phyloP scores from a whole-genome alignment of 2,329 filamentous ascomycete species.

The Cladophialophora immunda region DNA sequence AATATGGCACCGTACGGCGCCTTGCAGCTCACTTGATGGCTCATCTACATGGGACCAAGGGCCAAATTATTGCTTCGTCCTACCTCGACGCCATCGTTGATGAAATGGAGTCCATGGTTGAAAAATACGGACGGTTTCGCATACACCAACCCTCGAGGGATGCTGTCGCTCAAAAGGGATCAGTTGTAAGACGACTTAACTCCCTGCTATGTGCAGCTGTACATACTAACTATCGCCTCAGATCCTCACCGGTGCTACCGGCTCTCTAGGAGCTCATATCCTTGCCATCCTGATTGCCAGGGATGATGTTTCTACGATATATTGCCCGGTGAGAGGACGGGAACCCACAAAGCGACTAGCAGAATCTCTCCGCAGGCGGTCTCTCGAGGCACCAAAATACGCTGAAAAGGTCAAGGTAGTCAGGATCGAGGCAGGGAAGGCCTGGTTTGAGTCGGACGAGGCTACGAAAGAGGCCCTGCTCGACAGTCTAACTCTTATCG shows the following conservation, averaged over 20 bases:
- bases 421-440: background rate
- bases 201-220: background rate
- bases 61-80: conserved; percentile 25
- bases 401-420: background rate
- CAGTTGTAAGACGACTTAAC: background rate
- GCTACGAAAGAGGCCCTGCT: background rate
- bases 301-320: conserved; percentile 13
- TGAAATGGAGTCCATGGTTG: conserved; percentile 18
- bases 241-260: conserved; percentile 22
- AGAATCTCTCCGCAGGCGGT: conserved; percentile 12
- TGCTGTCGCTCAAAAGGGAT: background rate
- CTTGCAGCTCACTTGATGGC: background rate
- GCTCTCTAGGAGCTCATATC: conserved; percentile 25
- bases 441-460: background rate
- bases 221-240: background rate
- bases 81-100: conserved; percentile 45
- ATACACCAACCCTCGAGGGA: background rate
- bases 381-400: background rate
- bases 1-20: conserved; percentile 8
- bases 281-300: conserved; percentile 6
- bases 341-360: background rate
- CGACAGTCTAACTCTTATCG: conserved; percentile 56
- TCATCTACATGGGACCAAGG: background rate
- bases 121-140: conserved; percentile 9
- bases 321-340: conserved; percentile 20